Base-by-base conservation (phyloP, 805 yeast species). In the Saitoella complicata region DNA sequence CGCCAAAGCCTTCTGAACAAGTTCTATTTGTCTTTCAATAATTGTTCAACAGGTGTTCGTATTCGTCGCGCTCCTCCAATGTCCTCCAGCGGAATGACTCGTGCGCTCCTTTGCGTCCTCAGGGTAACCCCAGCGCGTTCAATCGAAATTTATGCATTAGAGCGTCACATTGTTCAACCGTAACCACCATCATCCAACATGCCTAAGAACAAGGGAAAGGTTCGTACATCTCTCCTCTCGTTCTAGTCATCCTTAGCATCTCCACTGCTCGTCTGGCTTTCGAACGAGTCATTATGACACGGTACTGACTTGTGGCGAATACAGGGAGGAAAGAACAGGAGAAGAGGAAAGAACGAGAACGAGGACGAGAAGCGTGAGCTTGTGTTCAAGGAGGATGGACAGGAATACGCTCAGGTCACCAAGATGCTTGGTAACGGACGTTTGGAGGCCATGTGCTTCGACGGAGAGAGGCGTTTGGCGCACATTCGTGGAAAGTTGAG, bases 381-480 rank as follows among this genome's bases (percentile, higher is more conserved):
- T 56, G 74, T 78, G 62, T 75, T 72, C 64, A 85, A 78, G 59
- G 99, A 91, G 52, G 99, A 91, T 58, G 94, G 94, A 47, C 98
- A 91, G 71, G 56, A 91, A 65, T 91, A 91, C 59, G 99, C 95
- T 46, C 98, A 93, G 70, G 91, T 91, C 61, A 77, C 88, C 64
- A 88, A 86, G 68, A 88, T 91, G 96, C 76, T 91, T 57, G 99
- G 99, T 64, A 87, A 87, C 62, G 97, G 98, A 53, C 78, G 98
- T 67, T 80, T 91, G 45, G 95, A 87, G 64, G 95, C 94, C 45
- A 65, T 78, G 42, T 91, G 98, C 69, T 91, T 91, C 60, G 99
- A 91, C 61, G 95, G 94, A 53, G 71, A 72, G 55, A 83, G 78
- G 63, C 79, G 99, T 71, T 75, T 86, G 76, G 98, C 94, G 12